Conservation (phyloP, 306 rosid species). For the Vigna angularis region DNA sequence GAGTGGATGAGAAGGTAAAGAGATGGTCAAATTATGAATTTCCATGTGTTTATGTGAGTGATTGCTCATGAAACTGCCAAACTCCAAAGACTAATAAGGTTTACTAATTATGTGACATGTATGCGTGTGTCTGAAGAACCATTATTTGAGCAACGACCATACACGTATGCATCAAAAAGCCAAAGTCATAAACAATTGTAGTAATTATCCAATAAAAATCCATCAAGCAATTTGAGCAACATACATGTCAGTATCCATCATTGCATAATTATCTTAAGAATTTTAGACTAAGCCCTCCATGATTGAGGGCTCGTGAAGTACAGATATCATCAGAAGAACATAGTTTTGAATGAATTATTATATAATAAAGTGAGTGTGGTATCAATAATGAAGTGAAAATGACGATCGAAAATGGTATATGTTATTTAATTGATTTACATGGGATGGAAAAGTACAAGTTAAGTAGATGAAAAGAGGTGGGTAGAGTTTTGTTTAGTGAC, state of each 20-base stretch:
- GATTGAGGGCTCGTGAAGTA: constrained; percentile 46
- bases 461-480: constrained; percentile 45
- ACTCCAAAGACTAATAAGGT: constrained; percentile 21
- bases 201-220: constrained; percentile 33
- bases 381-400: constrained; percentile 60
- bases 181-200: constrained; percentile 28
- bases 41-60: constrained; percentile 12
- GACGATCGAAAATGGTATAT: constrained; percentile 48
- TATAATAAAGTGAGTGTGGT: constrained; percentile 26
- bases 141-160: constrained; percentile 42
- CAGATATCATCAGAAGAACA: background rate
- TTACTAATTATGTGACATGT: background rate
- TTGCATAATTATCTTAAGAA: constrained; percentile 46
- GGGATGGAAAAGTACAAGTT: constrained; percentile 51
- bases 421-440: constrained; percentile 39
- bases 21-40: constrained; percentile 13
- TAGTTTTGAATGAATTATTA: constrained; percentile 44
- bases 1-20: background rate
- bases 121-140: constrained; percentile 6
- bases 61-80: constrained; percentile 27
- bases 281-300: constrained; percentile 43
- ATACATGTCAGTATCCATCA: constrained; percentile 42
- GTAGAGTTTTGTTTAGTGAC: constrained; percentile 43
- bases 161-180: constrained; percentile 41
- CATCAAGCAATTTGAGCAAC: constrained; percentile 16